These are phyloP conservation scores for Colletotrichum sp. DNA, from an alignment of 2,329 filamentous ascomycete genomes.

Conservation along the genomic window DNA sequence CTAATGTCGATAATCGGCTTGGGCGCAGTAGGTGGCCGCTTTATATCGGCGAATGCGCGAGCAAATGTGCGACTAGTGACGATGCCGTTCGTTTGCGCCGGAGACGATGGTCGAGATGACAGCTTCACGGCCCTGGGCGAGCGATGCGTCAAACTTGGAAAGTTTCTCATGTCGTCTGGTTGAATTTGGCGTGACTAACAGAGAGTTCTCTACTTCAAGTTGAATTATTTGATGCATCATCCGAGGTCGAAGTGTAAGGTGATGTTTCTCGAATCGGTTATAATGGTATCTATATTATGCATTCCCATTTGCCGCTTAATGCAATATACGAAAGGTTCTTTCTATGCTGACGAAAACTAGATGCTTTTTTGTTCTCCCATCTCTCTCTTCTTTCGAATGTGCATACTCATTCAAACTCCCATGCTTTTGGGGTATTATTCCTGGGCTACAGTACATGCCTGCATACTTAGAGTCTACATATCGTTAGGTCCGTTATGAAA, in stretches of 20 bases:
- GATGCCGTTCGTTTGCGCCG: not conserved
- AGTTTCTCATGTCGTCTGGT: slow-evolving; percentile 2
- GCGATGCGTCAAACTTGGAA: not conserved
- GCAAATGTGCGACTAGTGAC: not conserved
- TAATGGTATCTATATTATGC: not conserved
- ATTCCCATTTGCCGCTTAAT: not conserved
- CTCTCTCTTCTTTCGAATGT: not conserved
- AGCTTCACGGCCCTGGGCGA: not conserved
- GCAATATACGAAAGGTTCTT: not conserved
- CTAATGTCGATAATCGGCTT: slow-evolving; percentile 84
- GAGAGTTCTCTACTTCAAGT: not conserved
- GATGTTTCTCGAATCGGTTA: not conserved
- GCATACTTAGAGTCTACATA: not conserved
- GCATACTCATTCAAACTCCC: not conserved
- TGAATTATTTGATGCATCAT: not conserved
- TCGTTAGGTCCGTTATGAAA: not conserved
- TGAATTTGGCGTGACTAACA: not conserved
- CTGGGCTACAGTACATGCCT: not conserved
- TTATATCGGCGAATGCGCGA: slow-evolving; percentile 27
- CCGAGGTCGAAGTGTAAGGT: not conserved
- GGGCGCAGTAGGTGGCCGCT: slow-evolving; percentile 74
- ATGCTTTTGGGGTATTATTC: slow-evolving; percentile 9
- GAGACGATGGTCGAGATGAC: not conserved
- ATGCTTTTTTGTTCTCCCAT: not conserved
- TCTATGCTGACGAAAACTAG: not conserved